These are phyloP conservation scores for Phytophthora ohioensis DNA, from an alignment of 352 stramenopile genomes.

Conservation along the genomic window DNA sequence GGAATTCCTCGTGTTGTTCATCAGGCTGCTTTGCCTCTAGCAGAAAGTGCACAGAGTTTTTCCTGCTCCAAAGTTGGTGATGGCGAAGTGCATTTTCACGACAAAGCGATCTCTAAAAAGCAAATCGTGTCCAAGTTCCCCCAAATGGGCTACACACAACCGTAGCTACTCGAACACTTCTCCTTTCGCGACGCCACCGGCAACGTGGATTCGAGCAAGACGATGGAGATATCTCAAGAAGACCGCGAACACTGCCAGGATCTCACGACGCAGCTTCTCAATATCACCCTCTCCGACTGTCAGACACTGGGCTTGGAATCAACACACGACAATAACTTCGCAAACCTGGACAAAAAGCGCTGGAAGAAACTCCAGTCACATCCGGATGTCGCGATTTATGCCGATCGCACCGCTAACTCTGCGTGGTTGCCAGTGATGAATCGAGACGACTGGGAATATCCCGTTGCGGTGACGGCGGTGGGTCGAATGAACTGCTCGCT, in stretches of 20 bases:
- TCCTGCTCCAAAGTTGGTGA: constrained; percentile 13
- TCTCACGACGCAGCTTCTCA: constrained; percentile 27
- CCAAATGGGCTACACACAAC: neutral
- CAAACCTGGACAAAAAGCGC: constrained; percentile 27
- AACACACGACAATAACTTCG: constrained; percentile 9
- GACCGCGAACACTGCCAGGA: constrained; percentile 26
- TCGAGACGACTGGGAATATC: constrained; percentile 32
- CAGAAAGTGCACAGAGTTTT: constrained; percentile 19
- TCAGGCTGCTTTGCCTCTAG: neutral
- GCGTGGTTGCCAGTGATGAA: constrained; percentile 34
- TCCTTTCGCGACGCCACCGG: constrained; percentile 3
- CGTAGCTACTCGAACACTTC: constrained; percentile 7
- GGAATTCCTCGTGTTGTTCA: constrained; percentile 8
- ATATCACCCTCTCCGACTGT: constrained; percentile 30
- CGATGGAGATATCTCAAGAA: constrained; percentile 30
- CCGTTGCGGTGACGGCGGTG: constrained; percentile 30
- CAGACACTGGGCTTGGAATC: constrained; percentile 26
- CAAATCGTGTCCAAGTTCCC: constrained; percentile 18
- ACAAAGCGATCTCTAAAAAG: constrained; percentile 23
- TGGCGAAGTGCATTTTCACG: constrained; percentile 6
- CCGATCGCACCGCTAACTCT: constrained; percentile 28
- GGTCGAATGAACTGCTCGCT: constrained; percentile 36
- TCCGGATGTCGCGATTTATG: constrained; percentile 33
- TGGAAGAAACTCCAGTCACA: constrained; percentile 44
- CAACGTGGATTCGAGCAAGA: neutral